Conservation (phyloP, 768 basidiomycete species). For the Cyathus striatus region DNA sequence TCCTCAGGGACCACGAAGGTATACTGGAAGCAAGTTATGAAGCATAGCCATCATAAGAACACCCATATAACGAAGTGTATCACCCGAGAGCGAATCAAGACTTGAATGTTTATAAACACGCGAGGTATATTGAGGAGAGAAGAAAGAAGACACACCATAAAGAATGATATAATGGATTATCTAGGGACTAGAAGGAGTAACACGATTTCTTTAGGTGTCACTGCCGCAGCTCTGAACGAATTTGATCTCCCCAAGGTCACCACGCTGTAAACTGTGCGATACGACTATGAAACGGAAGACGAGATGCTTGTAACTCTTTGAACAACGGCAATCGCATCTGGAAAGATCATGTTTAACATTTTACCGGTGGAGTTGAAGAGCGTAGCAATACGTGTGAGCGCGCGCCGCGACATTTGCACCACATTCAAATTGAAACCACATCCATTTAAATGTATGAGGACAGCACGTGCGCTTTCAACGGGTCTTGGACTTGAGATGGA, state of each 20-base stretch:
- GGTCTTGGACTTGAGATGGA: constrained; percentile 83
- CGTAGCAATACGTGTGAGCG: constrained; percentile 69
- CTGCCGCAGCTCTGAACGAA: constrained; percentile 82
- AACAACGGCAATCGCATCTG: constrained; percentile 81
- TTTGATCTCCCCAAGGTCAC: constrained; percentile 79
- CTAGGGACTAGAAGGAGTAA: too few species aligned
- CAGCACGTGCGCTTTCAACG: constrained; percentile 66
- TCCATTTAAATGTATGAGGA: constrained; percentile 89
- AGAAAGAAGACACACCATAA: too few species aligned
- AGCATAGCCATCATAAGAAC: constrained; percentile 80
- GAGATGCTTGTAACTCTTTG: constrained; percentile 79
- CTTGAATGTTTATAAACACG: too few species aligned
- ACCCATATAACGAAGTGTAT: constrained; percentile 82
- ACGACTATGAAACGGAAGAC: constrained; percentile 87
- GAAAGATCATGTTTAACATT: constrained; percentile 80
- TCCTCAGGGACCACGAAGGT: constrained; percentile 79
- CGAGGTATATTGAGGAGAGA: too few species aligned
- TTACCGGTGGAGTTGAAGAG: constrained; percentile 70
- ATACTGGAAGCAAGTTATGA: constrained; percentile 71
- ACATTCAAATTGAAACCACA: constrained; percentile 84
- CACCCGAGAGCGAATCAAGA: constrained; percentile 65
- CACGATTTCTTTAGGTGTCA: constrained; percentile 91
- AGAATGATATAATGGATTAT: too few species aligned
- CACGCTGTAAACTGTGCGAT: constrained; percentile 72
- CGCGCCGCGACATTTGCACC: constrained; percentile 81